phyloP scores from a whole-genome alignment of 176 grass and related monocot genomes.

The Carex kokanica region DNA sequence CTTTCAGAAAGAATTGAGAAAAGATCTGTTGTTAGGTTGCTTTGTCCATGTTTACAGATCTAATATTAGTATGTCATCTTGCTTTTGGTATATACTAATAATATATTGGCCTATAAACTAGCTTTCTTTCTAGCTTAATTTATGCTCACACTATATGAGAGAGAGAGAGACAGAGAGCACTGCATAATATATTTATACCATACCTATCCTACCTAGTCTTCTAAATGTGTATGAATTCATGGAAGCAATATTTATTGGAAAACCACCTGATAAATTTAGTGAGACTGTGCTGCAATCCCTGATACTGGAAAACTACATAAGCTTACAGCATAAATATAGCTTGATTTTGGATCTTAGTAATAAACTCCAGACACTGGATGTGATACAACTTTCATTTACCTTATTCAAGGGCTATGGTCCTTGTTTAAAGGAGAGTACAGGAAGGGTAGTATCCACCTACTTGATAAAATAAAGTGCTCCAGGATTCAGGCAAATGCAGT shows the following conservation, averaged over 20 bases:
- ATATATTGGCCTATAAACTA: slow-evolving; percentile 13
- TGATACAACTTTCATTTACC: background rate
- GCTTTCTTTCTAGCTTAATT: slow-evolving; percentile 2
- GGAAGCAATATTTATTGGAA: background rate
- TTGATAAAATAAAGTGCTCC: background rate
- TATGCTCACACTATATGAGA: background rate
- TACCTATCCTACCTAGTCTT: background rate
- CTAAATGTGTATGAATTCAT: slow-evolving; percentile 3
- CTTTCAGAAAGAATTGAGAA: background rate
- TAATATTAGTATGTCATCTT: background rate
- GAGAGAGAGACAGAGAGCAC: background rate
- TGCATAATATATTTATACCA: background rate
- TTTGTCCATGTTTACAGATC: background rate
- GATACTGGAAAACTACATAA: background rate
- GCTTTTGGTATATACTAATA: slow-evolving; percentile 5
- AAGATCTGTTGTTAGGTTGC: background rate
- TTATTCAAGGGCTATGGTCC: background rate
- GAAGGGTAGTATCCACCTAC: background rate
- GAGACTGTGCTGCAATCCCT: background rate
- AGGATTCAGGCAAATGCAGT: background rate
- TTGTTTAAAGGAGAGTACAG: background rate
- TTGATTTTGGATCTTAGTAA: background rate
- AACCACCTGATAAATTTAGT: background rate
- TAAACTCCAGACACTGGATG: background rate
- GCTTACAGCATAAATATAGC: background rate